These are phyloP conservation scores for Yamadazyma sp. DNA, from an alignment of 1,139 yeast species.

Conservation along the genomic window DNA sequence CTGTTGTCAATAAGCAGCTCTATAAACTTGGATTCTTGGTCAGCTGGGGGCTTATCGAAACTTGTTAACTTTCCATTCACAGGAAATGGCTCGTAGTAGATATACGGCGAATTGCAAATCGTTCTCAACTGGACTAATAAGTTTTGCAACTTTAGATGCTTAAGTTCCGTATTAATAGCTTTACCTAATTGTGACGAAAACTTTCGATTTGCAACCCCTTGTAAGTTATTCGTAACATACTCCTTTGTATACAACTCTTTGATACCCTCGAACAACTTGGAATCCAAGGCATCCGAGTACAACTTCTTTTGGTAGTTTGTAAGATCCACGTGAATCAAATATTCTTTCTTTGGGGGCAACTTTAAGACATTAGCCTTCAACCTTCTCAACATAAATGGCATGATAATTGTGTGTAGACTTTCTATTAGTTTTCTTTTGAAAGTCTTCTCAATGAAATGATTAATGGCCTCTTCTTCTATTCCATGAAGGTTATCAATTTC, in stretches of 20 bases:
- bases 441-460: slow-evolving; percentile 55
- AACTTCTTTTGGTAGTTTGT: slow-evolving; percentile 61
- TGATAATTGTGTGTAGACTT: slow-evolving; percentile 80
- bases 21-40: slow-evolving; percentile 26
- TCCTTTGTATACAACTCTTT: slow-evolving; percentile 18
- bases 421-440: slow-evolving; percentile 64
- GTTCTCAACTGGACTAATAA: slow-evolving; percentile 79
- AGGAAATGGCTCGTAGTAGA: slow-evolving; percentile 77
- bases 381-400: slow-evolving; percentile 84
- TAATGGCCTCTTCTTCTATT: slow-evolving; percentile 34
- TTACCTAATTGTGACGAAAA: slow-evolving; percentile 8
- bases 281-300: slow-evolving; percentile 60
- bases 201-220: slow-evolving; percentile 8
- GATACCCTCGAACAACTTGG: slow-evolving; percentile 39
- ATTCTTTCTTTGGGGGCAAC: slow-evolving; percentile 88
- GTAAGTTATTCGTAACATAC: slow-evolving; percentile 17
- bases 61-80: slow-evolving; percentile 20
- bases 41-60: slow-evolving; percentile 23
- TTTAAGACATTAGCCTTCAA: slow-evolving; percentile 70
- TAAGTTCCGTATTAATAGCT: slow-evolving; percentile 20
- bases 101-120: slow-evolving; percentile 81
- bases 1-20: slow-evolving; percentile 47
- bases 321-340: slow-evolving; percentile 71
- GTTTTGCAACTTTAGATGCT: slow-evolving; percentile 50
- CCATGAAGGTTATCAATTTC: slow-evolving; percentile 45